Base-by-base conservation (phyloP, 345 rosid species). In the Trapa incisa region DNA sequence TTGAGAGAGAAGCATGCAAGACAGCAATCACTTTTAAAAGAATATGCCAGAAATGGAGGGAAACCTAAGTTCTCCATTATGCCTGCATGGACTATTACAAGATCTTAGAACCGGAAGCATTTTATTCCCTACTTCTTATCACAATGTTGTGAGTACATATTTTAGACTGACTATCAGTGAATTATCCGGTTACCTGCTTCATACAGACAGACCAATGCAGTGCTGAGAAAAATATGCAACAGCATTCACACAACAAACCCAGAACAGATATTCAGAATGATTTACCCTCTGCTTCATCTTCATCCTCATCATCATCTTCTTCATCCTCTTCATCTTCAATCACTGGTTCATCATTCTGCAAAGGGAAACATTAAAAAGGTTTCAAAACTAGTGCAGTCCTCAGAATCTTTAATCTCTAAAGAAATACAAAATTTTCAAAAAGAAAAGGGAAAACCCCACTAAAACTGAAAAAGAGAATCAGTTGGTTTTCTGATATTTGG, bases 281-380 rank as follows among this genome's bases (percentile, higher is more conserved):
- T 63, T 56, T 54, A 84, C 86, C 89, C 52, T 85, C 92, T 22
- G 62, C 83, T 2, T 83, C 89, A 39, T 81, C 89, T 0, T 84
- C 89, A 41, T 86, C 89, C 52, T 81, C 75, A 22, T 87, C 87
- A 0, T 88, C 94, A 1, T 84, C 88, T 0, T 88, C 91, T 0
- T 86, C 94, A 17, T 81, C 84, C 12, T 89, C 92, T n/a, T 80
- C 88, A 47, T 88, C 92, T 75, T 86, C 89, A 42, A 89, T 73
- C 65, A 80, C 79, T 61, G 94, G 90, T 71, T 80, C 77, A 63
- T 87, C 94, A 45, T 80, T 72, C 91, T 86, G 56, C 50, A 69
- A 70, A 45, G 47, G 58, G 53, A 53, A n/a, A 37, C 4, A 7
- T 3, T 9, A 57, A n/a, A 57, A 22, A 4, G 5, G 29, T 16